A percentile compares a stretch with the other conserved stretches of the same genome.
phyloP scores from a whole-genome alignment of 257 asterid genomes.

The Parsonsia alboflavescens region DNA sequence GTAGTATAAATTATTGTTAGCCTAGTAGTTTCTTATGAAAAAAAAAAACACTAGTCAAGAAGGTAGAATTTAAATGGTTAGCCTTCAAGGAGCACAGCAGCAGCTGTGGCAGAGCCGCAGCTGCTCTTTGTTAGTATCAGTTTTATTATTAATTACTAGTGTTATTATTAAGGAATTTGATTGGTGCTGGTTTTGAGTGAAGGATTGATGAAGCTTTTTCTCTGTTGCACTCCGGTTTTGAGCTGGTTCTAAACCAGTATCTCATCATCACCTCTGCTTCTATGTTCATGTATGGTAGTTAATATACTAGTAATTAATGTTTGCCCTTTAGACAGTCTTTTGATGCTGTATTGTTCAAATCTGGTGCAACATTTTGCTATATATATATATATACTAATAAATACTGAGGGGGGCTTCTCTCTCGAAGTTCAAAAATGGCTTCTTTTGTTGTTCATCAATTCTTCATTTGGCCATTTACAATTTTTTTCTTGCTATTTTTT shows the following conservation, averaged over 20 bases:
- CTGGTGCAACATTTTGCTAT: neutral
- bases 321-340: neutral
- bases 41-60: neutral
- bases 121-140: neutral
- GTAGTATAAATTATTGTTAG: neutral
- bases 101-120: neutral
- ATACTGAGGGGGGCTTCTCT: slow-evolving; percentile 1
- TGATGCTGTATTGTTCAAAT: neutral
- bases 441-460: neutral
- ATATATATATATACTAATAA: no score
- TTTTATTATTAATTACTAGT: no score
- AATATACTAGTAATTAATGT: slow-evolving; percentile 1
- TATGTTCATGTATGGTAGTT: neutral
- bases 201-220: neutral
- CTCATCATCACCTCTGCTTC: neutral
- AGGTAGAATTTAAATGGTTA: neutral
- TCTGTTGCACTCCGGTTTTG: neutral
- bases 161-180: neutral
- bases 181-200: neutral
- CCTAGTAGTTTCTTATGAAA: neutral
- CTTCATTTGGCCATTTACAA: neutral
- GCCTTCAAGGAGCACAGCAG: neutral
- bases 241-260: neutral
- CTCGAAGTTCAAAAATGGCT: neutral
- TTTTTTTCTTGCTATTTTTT: no score